Percentiles rank a stretch among this genome's conserved stretches.
These are phyloP conservation scores for Helotiales sp. DNA, from an alignment of 2,329 filamentous ascomycete genomes.

Conservation along the genomic window DNA sequence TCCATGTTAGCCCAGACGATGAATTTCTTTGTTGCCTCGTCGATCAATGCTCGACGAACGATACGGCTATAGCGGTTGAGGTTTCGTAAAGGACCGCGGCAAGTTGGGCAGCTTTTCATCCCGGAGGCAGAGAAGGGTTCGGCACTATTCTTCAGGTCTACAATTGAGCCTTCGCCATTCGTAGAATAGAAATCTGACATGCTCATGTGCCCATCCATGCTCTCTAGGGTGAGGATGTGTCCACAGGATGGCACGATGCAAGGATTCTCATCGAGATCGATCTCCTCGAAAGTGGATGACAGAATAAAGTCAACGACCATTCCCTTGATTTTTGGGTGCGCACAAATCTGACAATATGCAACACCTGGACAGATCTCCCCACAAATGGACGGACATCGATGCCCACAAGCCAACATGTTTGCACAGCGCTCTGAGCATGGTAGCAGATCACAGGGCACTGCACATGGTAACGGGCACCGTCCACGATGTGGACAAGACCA, in stretches of 20 bases:
- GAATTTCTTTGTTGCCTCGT: slow-evolving; percentile 65
- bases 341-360: slow-evolving; percentile 59
- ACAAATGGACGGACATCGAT: slow-evolving; percentile 63
- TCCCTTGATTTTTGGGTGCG: slow-evolving; percentile 42
- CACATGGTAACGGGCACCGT: slow-evolving; percentile 50
- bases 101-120: slow-evolving; percentile 57
- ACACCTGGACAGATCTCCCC: slow-evolving; percentile 59
- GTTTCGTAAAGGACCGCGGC: slow-evolving; percentile 55
- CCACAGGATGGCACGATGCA: slow-evolving; percentile 64
- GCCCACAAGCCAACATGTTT: too few relatives aligned
- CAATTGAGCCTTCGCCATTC: slow-evolving; percentile 38
- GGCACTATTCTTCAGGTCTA: slow-evolving; percentile 37
- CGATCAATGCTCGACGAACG: slow-evolving; percentile 57
- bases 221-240: slow-evolving; percentile 60
- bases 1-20: slow-evolving; percentile 49
- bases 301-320: slow-evolving; percentile 57
- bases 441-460: slow-evolving; percentile 66
- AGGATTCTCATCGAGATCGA: neutral
- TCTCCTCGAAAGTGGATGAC: slow-evolving; percentile 49
- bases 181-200: slow-evolving; percentile 51
- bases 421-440: slow-evolving; percentile 64
- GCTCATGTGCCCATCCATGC: slow-evolving; percentile 60
- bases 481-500: too few relatives aligned
- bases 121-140: slow-evolving; percentile 50
- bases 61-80: slow-evolving; percentile 63